Conservation (phyloP, 352 stramenopile genomes). For the Globisporangium nodosum region DNA sequence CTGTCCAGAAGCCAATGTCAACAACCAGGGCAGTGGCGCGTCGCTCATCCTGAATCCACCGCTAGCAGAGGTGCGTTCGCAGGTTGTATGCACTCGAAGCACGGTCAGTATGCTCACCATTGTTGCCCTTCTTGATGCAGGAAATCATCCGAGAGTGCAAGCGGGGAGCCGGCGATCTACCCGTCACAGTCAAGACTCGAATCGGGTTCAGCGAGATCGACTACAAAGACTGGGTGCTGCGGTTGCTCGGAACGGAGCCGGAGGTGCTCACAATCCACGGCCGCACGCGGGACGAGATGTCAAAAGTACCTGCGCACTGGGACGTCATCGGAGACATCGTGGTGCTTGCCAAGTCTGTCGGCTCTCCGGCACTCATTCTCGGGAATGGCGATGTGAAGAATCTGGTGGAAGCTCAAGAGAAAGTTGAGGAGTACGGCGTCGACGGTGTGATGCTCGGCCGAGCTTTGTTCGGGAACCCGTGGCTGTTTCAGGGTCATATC, state of each 20-base stretch:
- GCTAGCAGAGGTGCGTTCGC: slow-evolving; percentile 29
- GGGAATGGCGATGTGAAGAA: slow-evolving; percentile 74
- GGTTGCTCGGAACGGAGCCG: slow-evolving; percentile 56
- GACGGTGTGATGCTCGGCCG: slow-evolving; percentile 79
- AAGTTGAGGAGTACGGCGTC: slow-evolving; percentile 60
- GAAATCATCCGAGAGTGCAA: slow-evolving; percentile 67
- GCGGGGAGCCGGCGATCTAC: slow-evolving; percentile 51
- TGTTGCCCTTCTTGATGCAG: slow-evolving; percentile 5
- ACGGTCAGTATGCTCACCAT: background rate
- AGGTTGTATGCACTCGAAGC: background rate
- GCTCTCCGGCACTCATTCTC: slow-evolving; percentile 60
- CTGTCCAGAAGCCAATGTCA: slow-evolving; percentile 70
- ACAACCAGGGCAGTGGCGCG: slow-evolving; percentile 70
- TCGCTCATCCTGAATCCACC: slow-evolving; percentile 59
- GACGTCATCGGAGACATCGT: slow-evolving; percentile 76
- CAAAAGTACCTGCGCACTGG: slow-evolving; percentile 75
- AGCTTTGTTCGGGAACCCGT: slow-evolving; percentile 74
- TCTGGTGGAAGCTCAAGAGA: slow-evolving; percentile 55
- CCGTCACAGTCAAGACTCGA: slow-evolving; percentile 75
- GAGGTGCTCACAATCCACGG: slow-evolving; percentile 78
- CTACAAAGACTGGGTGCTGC: slow-evolving; percentile 72
- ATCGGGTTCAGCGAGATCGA: slow-evolving; percentile 76
- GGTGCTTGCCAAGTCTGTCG: slow-evolving; percentile 36
- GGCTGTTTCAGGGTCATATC: slow-evolving; percentile 65
- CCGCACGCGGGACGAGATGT: slow-evolving; percentile 78